Evolutionary conservation across 2,329 filamentous ascomycete species (phyloP).

Genomic region (Cytospora schulzeri): DNA sequence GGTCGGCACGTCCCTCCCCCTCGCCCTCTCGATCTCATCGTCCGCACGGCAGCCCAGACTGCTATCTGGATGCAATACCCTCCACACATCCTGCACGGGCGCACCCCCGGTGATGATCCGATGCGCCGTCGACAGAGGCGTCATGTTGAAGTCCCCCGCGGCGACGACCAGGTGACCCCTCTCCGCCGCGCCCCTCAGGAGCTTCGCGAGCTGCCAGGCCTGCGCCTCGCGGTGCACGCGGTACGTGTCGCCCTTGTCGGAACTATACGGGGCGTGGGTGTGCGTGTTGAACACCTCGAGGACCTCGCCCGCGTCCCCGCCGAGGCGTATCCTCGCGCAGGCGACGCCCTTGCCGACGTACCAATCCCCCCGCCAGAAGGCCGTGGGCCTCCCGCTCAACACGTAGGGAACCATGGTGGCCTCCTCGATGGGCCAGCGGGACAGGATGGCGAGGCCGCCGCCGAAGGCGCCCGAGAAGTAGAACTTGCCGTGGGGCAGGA

Average conservation of each 20-base stretch:
- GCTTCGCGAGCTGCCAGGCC: slow-evolving; percentile 91
- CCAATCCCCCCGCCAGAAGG: slow-evolving; percentile 95
- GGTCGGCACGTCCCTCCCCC: slow-evolving; percentile 69
- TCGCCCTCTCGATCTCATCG: slow-evolving; percentile 66
- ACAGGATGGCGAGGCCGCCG: slow-evolving; percentile 84
- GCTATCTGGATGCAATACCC: slow-evolving; percentile 78
- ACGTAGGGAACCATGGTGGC: slow-evolving; percentile 84
- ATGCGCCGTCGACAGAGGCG: slow-evolving; percentile 84
- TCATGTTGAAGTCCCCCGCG: slow-evolving; percentile 95
- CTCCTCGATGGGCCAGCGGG: slow-evolving; percentile 89
- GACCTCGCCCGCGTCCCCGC: slow-evolving; percentile 58
- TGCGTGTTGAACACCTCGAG: slow-evolving; percentile 94
- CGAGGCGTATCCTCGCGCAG: slow-evolving; percentile 75
- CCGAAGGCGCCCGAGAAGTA: slow-evolving; percentile 90
- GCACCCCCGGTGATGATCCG: slow-evolving; percentile 77
- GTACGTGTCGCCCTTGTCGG: slow-evolving; percentile 75
- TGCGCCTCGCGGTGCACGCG: slow-evolving; percentile 88
- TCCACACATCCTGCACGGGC: slow-evolving; percentile 82
- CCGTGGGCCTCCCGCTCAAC: slow-evolving; percentile 90
- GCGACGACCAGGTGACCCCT: slow-evolving; percentile 82
- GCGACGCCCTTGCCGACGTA: slow-evolving; percentile 95
- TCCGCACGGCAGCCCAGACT: slow-evolving; percentile 74
- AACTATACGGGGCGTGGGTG: slow-evolving; percentile 85
- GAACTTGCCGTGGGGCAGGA: slow-evolving; percentile 90
- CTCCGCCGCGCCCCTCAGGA: slow-evolving; percentile 79